Conservation (phyloP, 192 early-diverging fungal species). For the Umbelopsis sp. region DNA sequence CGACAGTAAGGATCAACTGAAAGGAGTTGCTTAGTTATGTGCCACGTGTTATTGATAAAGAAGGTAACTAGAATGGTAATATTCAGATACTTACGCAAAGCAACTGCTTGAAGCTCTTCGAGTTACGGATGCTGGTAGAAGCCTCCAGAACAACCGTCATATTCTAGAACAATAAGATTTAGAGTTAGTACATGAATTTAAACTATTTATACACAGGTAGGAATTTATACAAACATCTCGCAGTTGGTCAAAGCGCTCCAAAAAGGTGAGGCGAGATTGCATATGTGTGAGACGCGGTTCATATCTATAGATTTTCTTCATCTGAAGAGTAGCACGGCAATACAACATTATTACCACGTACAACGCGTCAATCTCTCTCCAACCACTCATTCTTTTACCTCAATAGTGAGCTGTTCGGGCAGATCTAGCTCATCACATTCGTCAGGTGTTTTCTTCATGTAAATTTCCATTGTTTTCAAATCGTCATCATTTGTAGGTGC, state of each 20-base stretch:
- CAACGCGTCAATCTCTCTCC: background rate
- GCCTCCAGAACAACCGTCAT: slow-evolving; percentile 59
- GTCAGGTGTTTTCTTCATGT: slow-evolving; percentile 42
- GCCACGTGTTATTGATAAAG: background rate
- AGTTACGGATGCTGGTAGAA: slow-evolving; percentile 62
- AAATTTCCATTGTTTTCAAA: slow-evolving; percentile 24
- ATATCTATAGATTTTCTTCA: slow-evolving; percentile 72
- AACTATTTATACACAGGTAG: background rate
- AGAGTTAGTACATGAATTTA: background rate
- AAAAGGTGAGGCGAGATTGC: slow-evolving; percentile 64
- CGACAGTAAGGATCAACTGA: slow-evolving; percentile 69
- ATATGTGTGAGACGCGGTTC: slow-evolving; percentile 69
- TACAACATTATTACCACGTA: background rate
- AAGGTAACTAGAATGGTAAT: background rate
- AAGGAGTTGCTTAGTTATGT: background rate
- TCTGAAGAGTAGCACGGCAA: slow-evolving; percentile 30
- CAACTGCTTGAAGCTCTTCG: slow-evolving; percentile 66
- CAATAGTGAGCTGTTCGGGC: slow-evolving; percentile 72
- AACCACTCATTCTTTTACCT: slow-evolving; percentile 21
- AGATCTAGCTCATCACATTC: slow-evolving; percentile 55
- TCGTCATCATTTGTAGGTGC: slow-evolving; percentile 67
- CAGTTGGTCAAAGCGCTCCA: slow-evolving; percentile 62
- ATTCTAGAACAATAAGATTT: slow-evolving; percentile 26
- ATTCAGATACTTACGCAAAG: slow-evolving; percentile 49
- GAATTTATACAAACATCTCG: slow-evolving; percentile 41